phyloP scores from a whole-genome alignment of 208 protist genomes.

The Tritrichomonas musculus region DNA sequence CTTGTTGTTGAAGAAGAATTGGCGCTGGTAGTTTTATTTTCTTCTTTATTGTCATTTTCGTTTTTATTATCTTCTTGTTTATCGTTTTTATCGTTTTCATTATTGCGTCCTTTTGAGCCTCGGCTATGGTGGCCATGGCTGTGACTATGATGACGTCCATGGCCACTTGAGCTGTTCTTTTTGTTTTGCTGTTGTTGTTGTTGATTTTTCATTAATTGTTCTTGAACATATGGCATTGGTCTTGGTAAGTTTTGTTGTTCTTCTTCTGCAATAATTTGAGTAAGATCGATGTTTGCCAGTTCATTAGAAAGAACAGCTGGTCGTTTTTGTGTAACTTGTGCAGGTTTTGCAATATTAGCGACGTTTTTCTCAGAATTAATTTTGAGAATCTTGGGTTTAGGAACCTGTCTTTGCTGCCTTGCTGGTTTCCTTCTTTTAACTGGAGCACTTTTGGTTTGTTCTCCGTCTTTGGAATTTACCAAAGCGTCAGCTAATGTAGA shows the following conservation, averaged over 20 bases:
- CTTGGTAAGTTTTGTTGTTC: background rate
- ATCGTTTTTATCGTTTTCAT: too few relatives aligned
- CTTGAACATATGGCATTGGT: constrained; percentile 14
- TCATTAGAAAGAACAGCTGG: background rate
- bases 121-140: too few relatives aligned
- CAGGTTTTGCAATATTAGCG: background rate
- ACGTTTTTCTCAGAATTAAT: background rate
- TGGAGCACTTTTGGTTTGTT: too few relatives aligned
- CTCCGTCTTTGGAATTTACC: too few relatives aligned
- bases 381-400: background rate
- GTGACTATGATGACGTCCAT: too few relatives aligned
- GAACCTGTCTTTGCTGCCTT: background rate
- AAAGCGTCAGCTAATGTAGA: background rate
- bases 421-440: background rate
- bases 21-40: too few relatives aligned
- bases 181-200: too few relatives aligned
- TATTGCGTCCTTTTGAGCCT: too few relatives aligned
- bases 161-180: too few relatives aligned
- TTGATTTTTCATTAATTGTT: background rate
- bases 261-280: background rate
- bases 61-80: too few relatives aligned
- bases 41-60: too few relatives aligned
- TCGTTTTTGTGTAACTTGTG: background rate
- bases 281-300: background rate
- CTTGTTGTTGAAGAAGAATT: too few relatives aligned